Percentiles rank a stretch among this genome's conserved stretches.
Evolutionary conservation across 257 asterid genomes (phyloP).

Genomic region (Capsicum pubescens): DNA sequence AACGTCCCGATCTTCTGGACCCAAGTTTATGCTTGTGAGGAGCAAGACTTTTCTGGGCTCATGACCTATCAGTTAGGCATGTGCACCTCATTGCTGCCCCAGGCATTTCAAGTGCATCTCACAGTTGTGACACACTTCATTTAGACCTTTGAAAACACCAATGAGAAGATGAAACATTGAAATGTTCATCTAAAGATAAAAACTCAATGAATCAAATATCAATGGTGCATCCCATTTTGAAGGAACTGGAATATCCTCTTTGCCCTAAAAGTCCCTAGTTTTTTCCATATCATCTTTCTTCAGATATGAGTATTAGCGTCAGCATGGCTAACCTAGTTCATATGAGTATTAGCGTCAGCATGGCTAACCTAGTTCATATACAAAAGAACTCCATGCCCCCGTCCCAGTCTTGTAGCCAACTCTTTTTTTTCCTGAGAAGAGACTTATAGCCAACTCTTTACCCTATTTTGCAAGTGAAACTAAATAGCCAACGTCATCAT

Average conservation of each 20-base stretch:
- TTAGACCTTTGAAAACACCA: neutral
- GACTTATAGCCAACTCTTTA: neutral
- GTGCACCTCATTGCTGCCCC: neutral
- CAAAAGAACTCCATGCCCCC: constrained; percentile 6
- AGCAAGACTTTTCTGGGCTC: neutral
- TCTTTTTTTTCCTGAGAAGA: neutral
- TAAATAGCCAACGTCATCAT: neutral
- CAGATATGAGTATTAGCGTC: neutral
- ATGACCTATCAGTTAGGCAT: neutral
- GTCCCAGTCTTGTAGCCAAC: neutral
- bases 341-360: neutral
- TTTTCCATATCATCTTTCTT: neutral
- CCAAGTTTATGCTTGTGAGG: neutral
- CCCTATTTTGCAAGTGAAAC: constrained; percentile 14
- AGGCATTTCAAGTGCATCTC: neutral
- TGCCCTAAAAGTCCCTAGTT: neutral
- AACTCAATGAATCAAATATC: neutral
- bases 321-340: neutral
- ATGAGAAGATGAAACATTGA: neutral
- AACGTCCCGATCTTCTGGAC: constrained; percentile 2
- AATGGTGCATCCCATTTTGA: neutral
- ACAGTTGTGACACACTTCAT: neutral
- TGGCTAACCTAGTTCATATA: neutral
- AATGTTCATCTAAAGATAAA: neutral
- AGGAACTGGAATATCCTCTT: neutral